Conservation (phyloP, 169 alveolate species). For the Cryptosporidium tyzzeri region DNA sequence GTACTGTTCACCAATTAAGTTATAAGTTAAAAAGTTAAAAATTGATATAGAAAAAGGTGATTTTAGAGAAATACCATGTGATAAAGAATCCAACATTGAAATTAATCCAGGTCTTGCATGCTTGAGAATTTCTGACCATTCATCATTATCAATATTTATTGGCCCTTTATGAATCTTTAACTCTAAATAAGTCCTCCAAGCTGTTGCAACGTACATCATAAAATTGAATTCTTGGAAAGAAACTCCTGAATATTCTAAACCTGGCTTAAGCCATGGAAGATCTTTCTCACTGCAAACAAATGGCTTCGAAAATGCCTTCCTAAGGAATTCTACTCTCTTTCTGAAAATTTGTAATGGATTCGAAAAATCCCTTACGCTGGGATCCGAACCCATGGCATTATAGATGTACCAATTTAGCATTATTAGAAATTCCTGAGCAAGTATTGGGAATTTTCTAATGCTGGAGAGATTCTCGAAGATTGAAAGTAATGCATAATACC, state of each 20-base stretch:
- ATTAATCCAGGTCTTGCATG: not conserved
- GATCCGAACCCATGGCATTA: constrained; percentile 4
- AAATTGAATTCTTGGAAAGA: constrained; percentile 44
- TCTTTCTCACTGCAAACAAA: constrained; percentile 28
- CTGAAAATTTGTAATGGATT: not conserved
- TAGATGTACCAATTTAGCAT: not conserved
- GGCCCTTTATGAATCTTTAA: not conserved
- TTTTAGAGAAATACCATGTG: not conserved
- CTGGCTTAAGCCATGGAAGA: constrained; percentile 19
- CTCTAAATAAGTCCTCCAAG: constrained; percentile 11
- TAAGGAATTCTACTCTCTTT: not conserved
- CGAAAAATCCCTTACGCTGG: not conserved
- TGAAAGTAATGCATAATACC: not conserved
- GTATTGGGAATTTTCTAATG: not conserved
- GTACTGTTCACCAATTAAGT: not conserved
- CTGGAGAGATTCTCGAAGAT: not conserved
- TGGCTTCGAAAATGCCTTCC: constrained; percentile 23
- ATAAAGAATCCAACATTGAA: not conserved
- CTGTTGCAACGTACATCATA: not conserved
- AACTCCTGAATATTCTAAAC: not conserved
- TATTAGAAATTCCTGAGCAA: not conserved
- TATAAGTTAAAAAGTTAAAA: not conserved
- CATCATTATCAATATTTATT: not conserved
- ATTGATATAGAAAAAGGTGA: not conserved
- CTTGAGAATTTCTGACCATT: not conserved